phyloP scores from a whole-genome alignment of 345 rosid species.

The Arabis alpina region DNA sequence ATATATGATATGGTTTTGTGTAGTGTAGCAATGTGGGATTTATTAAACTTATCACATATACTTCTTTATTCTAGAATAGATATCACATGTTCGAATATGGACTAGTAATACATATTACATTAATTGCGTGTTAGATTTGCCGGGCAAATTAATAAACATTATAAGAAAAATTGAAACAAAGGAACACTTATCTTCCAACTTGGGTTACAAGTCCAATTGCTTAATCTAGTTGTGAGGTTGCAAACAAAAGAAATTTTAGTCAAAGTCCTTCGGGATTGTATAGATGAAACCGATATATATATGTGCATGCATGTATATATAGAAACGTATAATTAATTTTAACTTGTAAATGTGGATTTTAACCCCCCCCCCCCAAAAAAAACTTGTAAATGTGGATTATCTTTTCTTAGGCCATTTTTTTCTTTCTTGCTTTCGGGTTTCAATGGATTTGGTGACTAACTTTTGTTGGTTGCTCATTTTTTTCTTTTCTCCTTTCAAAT shows the following conservation, averaged over 20 bases:
- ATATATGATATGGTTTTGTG: neutral
- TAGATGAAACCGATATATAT: neutral
- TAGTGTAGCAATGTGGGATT: neutral
- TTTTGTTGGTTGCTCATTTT: conserved; percentile 41
- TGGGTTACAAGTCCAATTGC: too few relatives aligned
- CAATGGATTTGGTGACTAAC: conserved; percentile 49
- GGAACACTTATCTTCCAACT: too few relatives aligned
- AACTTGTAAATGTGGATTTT: conserved; percentile 38
- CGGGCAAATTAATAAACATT: conserved; percentile 4
- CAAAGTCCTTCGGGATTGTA: neutral
- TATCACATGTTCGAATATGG: conserved; percentile 22
- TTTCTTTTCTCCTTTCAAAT: conserved; percentile 34
- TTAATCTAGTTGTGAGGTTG: too few relatives aligned
- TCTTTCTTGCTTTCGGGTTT: conserved; percentile 41
- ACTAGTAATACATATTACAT: conserved; percentile 19
- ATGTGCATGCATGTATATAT: neutral
- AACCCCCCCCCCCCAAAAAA: too few relatives aligned
- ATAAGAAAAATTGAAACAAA: neutral
- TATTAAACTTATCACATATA: neutral
- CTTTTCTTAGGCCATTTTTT: conserved; percentile 26
- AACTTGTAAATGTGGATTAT: conserved; percentile 39
- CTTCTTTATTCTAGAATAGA: neutral
- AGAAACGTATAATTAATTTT: conserved; percentile 23
- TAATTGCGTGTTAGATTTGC: conserved; percentile 32
- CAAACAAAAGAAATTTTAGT: conserved; percentile 10